Base-by-base conservation (phyloP, 768 basidiomycete species). In the Cyclocybe aegerita region DNA sequence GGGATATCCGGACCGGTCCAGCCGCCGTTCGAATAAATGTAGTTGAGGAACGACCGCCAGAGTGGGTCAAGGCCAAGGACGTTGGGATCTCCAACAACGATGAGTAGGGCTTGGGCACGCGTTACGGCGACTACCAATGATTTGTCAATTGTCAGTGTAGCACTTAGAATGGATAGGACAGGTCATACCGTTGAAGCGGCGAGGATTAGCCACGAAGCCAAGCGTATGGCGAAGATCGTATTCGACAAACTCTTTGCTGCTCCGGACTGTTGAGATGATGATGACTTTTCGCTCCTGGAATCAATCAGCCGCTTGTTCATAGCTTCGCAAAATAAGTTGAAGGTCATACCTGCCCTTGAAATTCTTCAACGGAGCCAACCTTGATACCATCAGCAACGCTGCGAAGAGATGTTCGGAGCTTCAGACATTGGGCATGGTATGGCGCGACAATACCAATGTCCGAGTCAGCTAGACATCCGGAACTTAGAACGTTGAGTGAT, bases 281-380 rank as follows among this genome's bases (percentile, higher is more conserved):
- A 84, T 79, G 0, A 81, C 76, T 4, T 70, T 68, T 7, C 79
- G 74, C 63, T 84, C 82, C 80, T 83, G 39, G 9, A 23, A 31
- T 23, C 16, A 40, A 34, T 31, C 8, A 17, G 49, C 54, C n/a
- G 42, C 3, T 35, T 15, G 4, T n/a, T 14, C 36, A 30, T n/a
- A 14, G 37, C 9, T 16, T 37, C 34, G 7, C 1, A 36, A 31
- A 31, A 29, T 16, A 46, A 14, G 17, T 7, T 12, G 31, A 12
- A 31, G 35, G 30, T 34, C 50, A 17, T 42, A 78, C 81, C 66
- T 83, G 80, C 7, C 83, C 85, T 61, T 85, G 84, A 65, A 83
- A 84, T 50, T 83, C 82, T 56, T 86, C 85, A 1, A 83, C 82
- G 15, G 79, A 82, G 14, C 83, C 85, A 10, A 86, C 78, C 56